Evolutionary conservation across 768 basidiomycete species (phyloP).

Genomic region (Termitomyces sp.): DNA sequence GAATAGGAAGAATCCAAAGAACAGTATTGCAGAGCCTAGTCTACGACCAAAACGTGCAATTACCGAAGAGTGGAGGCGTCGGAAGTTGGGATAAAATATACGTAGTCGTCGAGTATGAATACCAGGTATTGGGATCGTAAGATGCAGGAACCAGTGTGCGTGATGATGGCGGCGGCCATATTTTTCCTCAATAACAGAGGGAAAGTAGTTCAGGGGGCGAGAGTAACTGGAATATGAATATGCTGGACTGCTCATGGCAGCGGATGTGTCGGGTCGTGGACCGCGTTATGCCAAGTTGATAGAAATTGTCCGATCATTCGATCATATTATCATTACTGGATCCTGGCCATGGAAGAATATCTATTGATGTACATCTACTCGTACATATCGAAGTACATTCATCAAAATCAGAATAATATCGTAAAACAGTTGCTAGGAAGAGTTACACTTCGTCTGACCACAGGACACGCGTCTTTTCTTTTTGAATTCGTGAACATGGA

Average conservation of each 20-base stretch:
- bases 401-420: not conserved
- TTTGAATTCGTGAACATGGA: not conserved
- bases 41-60: constrained; percentile 53
- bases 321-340: not conserved
- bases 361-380: not conserved
- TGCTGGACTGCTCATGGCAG: constrained; percentile 3
- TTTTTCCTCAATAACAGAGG: constrained; percentile 62
- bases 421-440: not conserved
- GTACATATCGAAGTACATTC: not conserved
- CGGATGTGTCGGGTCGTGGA: not conserved
- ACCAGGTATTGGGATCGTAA: constrained; percentile 58
- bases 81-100: constrained; percentile 54
- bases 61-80: constrained; percentile 51
- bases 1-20: constrained; percentile 27
- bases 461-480: not conserved
- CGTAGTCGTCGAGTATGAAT: constrained; percentile 49
- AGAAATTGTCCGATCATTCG: not conserved
- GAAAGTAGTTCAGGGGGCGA: constrained; percentile 23
- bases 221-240: constrained; percentile 3
- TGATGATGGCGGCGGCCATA: constrained; percentile 37
- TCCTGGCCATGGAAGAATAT: not conserved
- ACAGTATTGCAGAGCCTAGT: constrained; percentile 49
- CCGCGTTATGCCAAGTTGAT: not conserved
- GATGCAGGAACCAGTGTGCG: constrained; percentile 50
- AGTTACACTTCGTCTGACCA: not conserved